Conservation (phyloP, 345 rosid species). For the Geranium brycei region DNA sequence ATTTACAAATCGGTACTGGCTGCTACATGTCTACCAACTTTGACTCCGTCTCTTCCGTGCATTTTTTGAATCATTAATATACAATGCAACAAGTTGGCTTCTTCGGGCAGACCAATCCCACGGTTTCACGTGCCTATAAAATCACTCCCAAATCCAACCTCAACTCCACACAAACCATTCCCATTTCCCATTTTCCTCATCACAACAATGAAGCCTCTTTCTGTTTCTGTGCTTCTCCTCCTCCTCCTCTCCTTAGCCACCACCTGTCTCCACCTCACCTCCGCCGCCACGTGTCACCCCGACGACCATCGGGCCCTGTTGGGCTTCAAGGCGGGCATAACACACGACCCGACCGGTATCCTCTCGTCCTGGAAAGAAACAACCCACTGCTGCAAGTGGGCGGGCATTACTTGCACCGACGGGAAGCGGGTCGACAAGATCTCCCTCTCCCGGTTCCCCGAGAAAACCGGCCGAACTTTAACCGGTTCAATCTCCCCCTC, state of each 20-base stretch:
- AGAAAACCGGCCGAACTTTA: constrained; percentile 17
- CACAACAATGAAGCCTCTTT: constrained; percentile 7
- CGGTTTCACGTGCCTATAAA: too few relatives aligned
- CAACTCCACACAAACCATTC: constrained; percentile 24
- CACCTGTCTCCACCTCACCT: constrained; percentile 12
- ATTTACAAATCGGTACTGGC: too few relatives aligned
- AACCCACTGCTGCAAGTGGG: constrained; percentile 61
- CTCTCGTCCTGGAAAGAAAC: constrained; percentile 58
- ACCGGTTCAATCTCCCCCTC: constrained; percentile 59
- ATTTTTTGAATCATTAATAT: too few relatives aligned
- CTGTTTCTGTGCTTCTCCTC: neutral
- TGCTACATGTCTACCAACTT: too few relatives aligned
- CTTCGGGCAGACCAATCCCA: too few relatives aligned
- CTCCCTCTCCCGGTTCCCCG: constrained; percentile 3
- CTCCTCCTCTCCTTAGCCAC: constrained; percentile 8
- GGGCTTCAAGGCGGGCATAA: constrained; percentile 56
- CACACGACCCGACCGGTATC: constrained; percentile 52
- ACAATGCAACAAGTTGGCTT: too few relatives aligned
- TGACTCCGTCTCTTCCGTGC: too few relatives aligned
- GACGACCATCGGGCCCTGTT: constrained; percentile 60
- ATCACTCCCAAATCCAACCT: too few relatives aligned
- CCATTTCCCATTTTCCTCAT: constrained; percentile 9
- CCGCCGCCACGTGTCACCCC: constrained; percentile 41
- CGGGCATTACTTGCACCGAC: constrained; percentile 31
- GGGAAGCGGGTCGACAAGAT: constrained; percentile 35